A percentile compares a stretch with the other conserved stretches of the same genome.
These are phyloP conservation scores for Oryza longistaminata DNA, from an alignment of 176 grass and related monocot species.

Conservation along the genomic window DNA sequence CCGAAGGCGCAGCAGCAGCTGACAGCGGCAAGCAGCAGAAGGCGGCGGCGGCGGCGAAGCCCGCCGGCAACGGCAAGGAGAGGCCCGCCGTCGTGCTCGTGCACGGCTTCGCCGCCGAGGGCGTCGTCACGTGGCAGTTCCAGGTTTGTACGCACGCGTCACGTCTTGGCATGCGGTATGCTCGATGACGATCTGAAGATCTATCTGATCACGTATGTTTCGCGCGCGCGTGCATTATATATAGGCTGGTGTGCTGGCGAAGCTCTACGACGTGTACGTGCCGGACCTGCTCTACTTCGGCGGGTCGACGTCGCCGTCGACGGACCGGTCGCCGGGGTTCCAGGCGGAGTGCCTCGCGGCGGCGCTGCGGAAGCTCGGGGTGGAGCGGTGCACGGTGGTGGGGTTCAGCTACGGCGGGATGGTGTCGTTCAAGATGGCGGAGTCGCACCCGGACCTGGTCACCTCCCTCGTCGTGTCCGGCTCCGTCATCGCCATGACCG, in stretches of 20 bases:
- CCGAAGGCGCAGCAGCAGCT: background rate
- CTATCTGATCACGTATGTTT: background rate
- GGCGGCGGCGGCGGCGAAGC: background rate
- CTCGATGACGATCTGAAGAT: background rate
- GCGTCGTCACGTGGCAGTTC: slow-evolving; percentile 93
- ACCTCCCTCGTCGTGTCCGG: slow-evolving; percentile 71
- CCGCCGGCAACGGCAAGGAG: background rate
- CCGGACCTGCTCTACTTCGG: slow-evolving; percentile 95
- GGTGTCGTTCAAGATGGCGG: slow-evolving; percentile 92
- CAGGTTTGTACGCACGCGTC: slow-evolving; percentile 31
- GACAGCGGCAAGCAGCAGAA: background rate
- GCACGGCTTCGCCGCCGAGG: slow-evolving; percentile 87
- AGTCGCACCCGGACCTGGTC: slow-evolving; percentile 68
- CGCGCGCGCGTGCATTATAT: background rate
- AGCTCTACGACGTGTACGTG: slow-evolving; percentile 91
- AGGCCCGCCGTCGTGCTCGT: slow-evolving; percentile 79
- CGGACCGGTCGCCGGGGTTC: slow-evolving; percentile 66
- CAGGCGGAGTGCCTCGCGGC: slow-evolving; percentile 68
- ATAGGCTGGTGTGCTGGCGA: slow-evolving; percentile 51
- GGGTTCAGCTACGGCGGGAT: slow-evolving; percentile 98
- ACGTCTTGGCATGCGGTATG: background rate
- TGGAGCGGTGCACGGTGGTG: slow-evolving; percentile 67
- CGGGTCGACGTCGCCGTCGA: slow-evolving; percentile 54
- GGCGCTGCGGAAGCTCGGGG: slow-evolving; percentile 57
- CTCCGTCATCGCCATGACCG: slow-evolving; percentile 81